Percentiles rank a stretch among this genome's conserved stretches.
These are phyloP conservation scores for Iris macrosiphon DNA, from an alignment of 106 monocot species.

Conservation along the genomic window DNA sequence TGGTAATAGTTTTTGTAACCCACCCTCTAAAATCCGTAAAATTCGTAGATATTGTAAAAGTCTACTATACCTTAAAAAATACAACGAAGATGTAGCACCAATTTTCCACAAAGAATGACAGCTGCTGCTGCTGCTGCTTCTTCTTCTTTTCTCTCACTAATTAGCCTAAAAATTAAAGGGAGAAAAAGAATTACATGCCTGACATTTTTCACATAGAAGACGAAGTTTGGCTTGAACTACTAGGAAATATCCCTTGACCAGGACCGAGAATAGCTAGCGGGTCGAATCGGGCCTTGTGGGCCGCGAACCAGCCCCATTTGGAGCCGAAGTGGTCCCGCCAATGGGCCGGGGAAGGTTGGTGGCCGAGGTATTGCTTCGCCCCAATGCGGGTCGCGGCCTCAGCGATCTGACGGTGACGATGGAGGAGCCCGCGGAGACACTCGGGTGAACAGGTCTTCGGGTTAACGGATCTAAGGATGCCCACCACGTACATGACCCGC, in stretches of 20 bases:
- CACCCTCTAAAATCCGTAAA: too few relatives aligned
- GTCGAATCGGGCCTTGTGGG: conserved; percentile 49
- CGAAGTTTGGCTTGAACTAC: too few relatives aligned
- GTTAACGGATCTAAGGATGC: conserved; percentile 51
- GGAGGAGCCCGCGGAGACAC: conserved; percentile 32
- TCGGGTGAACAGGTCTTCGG: conserved; percentile 21
- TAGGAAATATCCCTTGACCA: conserved; percentile 63
- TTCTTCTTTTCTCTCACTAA: too few relatives aligned
- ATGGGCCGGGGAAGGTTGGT: conserved; percentile 17
- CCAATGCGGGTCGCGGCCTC: conserved; percentile 20
- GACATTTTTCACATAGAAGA: too few relatives aligned
- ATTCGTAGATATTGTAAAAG: too few relatives aligned
- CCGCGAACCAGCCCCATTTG: conserved; percentile 42
- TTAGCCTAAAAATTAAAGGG: too few relatives aligned
- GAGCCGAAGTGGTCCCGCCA: conserved; percentile 65
- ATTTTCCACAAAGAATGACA: too few relatives aligned
- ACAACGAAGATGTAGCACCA: too few relatives aligned
- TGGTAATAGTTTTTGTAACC: too few relatives aligned
- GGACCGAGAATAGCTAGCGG: conserved; percentile 54
- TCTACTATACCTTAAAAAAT: too few relatives aligned
- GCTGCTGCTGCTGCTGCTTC: too few relatives aligned
- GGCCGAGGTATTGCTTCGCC: conserved; percentile 62
- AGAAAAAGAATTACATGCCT: too few relatives aligned
- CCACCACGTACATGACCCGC: conserved; percentile 47
- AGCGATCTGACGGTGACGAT: conserved; percentile 23